Evolutionary conservation across 306 rosid species (phyloP).

Genomic region (cucumber (Cucumis sativus)): DNA sequence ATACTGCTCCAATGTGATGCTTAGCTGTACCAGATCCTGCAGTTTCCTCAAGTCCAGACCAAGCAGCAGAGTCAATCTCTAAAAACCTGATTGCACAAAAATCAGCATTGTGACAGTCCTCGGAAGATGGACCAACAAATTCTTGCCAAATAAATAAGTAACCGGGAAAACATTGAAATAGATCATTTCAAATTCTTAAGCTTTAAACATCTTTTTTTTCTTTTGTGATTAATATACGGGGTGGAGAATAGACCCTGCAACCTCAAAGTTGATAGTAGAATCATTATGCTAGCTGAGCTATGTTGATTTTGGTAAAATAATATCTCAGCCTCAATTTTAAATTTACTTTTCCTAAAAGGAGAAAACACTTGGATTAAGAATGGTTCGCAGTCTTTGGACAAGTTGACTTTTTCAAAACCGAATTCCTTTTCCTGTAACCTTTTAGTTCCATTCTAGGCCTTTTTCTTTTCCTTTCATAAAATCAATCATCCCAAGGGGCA

Average conservation of each 20-base stretch:
- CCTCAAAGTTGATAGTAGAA: no score
- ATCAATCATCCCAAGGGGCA: not conserved
- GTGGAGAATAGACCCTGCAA: no score
- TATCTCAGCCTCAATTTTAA: no score
- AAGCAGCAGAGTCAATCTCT: slow-evolving; percentile 56
- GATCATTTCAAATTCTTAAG: not conserved
- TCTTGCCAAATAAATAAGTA: not conserved
- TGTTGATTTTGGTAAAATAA: no score
- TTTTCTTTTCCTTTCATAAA: not conserved
- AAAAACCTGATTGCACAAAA: slow-evolving; percentile 33
- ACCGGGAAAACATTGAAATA: not conserved
- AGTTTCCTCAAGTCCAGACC: slow-evolving; percentile 87
- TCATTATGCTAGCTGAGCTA: no score
- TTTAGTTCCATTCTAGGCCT: not conserved
- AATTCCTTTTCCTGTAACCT: not conserved
- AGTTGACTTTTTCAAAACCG: not conserved
- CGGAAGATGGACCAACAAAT: not conserved
- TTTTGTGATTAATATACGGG: no score
- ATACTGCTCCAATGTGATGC: slow-evolving; percentile 81
- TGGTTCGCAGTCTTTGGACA: not conserved
- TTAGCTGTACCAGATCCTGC: slow-evolving; percentile 56
- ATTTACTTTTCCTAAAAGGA: not conserved
- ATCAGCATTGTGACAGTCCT: not conserved
- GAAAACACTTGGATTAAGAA: not conserved
- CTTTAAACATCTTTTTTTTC: not conserved